Evolutionary conservation across 1,284 basidiomycete genomes (phyloP).

Genomic region (Marasmius fiardii): DNA sequence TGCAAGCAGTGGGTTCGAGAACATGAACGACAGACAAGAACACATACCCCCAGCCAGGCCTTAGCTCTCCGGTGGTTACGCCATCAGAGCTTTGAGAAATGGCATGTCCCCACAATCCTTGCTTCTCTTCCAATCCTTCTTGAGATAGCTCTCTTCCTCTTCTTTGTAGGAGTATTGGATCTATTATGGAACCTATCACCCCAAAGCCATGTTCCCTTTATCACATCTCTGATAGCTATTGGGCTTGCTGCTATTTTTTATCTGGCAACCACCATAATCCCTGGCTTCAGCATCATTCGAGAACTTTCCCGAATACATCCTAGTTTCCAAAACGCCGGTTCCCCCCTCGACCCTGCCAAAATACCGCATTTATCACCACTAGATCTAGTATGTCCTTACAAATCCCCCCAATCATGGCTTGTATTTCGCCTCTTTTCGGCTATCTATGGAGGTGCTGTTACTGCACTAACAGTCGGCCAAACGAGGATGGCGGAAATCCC

Average conservation of each 20-base stretch:
- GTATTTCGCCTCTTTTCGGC: not conserved
- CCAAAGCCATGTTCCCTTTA: not conserved
- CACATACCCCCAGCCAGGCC: not conserved
- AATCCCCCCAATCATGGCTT: no score
- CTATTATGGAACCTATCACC: constrained; percentile 4
- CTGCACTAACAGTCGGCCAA: no score
- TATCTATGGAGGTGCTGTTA: no score
- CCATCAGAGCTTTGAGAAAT: not conserved
- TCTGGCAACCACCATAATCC: not conserved
- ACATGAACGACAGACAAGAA: constrained; percentile 4
- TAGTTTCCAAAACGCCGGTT: no score
- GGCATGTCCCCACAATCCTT: not conserved
- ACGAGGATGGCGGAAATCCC: not conserved
- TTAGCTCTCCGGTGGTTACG: not conserved
- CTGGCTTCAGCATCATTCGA: not conserved
- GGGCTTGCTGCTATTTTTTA: not conserved
- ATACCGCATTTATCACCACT: not conserved
- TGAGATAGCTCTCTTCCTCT: constrained; percentile 1
- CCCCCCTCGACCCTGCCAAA: not conserved
- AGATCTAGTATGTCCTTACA: not conserved
- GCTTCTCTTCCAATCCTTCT: constrained; percentile 2
- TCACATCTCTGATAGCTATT: not conserved
- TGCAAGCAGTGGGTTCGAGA: no score
- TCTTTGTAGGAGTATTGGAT: constrained; percentile 4
- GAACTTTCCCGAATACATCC: not conserved